Evolutionary conservation across 768 basidiomycete species (phyloP), one percentile per base, ranked within the genome.

Genomic region (Russula olivacea): DNA sequence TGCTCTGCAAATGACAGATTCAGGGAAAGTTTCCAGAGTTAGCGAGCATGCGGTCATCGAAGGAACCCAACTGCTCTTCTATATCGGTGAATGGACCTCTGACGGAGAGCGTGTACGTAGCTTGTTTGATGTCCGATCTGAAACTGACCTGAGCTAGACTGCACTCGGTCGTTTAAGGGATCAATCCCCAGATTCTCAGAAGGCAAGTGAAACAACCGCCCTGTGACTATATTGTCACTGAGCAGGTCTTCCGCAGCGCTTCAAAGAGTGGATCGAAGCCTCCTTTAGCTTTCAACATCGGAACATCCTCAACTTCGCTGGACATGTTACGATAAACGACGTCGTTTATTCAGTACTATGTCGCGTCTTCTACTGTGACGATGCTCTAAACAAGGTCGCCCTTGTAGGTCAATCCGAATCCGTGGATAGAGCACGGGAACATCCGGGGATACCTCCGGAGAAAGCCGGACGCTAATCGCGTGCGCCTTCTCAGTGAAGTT

Each of bases 351-450:
- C 66, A 2, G 66, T 66, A n/a, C n/a, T n/a, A 43, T 43, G 63
- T 64, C 19, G 7, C 10, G 12, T 25, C n/a, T 12, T 2, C 9
- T 19, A 34, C 25, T 2, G 5, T 12, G 23, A 32, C 8, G 2
- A 40, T 54, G 5, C 15, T n/a, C 28, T 59, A 21, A 59, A 28
- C 21, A 28, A 28, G 14, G 19, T 41, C 59, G 9, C 19, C 53
- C 15, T 58, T 55, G 30, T 56, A 80, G 77, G 79, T 81, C 58
- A 77, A 76, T 45, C 78, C 80, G 7, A 77, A 76, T 45, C 78
- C 80, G 5, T 79, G 76, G 76, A 78, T 80, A 76, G 72, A 75
- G 25, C 74, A 80, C 59, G 76, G 78, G 12, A 77, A 77, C 21
- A 73, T 74, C 2, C 66, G 76, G 19, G 63, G 66, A 0, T 80